phyloP scores from a whole-genome alignment of 2,329 filamentous ascomycete species.

The Lasiodiplodia sp. region DNA sequence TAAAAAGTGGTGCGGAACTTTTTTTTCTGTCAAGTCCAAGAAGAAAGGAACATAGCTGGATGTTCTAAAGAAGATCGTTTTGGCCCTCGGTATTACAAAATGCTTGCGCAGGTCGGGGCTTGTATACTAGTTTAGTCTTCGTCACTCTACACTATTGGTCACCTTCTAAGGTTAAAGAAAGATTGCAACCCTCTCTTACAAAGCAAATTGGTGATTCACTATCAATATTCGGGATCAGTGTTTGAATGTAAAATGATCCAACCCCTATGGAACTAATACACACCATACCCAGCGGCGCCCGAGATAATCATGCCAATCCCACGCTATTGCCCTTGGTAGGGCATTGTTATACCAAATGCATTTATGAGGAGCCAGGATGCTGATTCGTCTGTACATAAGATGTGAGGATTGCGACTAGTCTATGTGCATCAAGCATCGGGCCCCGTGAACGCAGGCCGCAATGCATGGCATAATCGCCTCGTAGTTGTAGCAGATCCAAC shows the following conservation, averaged over 20 bases:
- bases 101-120: no score
- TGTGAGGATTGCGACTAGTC: background rate
- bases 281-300: background rate
- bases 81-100: no score
- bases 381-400: background rate
- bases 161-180: no score
- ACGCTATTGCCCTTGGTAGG: background rate
- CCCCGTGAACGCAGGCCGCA: background rate
- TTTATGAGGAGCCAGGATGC: background rate
- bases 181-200: no score
- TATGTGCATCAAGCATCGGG: background rate
- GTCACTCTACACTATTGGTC: no score
- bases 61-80: no score
- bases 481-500: background rate
- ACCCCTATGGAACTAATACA: background rate
- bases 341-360: background rate
- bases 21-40: no score
- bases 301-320: background rate
- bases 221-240: no score
- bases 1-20: no score
- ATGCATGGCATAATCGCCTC: background rate
- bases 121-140: no score
- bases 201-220: no score
- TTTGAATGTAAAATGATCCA: background rate
- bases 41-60: no score